Evolutionary conservation across 768 basidiomycete species (phyloP).

Genomic region (Suillus fuscotomentosus): DNA sequence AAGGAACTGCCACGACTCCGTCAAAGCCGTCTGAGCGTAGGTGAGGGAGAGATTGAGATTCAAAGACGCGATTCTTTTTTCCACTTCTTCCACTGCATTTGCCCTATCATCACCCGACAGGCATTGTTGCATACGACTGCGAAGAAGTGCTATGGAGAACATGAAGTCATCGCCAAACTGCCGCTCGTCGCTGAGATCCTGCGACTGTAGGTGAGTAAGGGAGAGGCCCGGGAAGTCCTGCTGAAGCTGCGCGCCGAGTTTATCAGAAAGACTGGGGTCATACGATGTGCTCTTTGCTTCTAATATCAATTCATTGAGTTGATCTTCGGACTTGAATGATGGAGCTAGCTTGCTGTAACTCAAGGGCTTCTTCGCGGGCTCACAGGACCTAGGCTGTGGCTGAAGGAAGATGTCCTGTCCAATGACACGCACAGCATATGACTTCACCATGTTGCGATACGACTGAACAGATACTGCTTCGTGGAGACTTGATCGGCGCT

Average conservation of each 20-base stretch:
- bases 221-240: constrained; percentile 56
- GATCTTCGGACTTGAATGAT: constrained; percentile 60
- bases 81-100: constrained; percentile 44
- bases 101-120: constrained; percentile 36
- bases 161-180: constrained; percentile 80
- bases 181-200: constrained; percentile 63
- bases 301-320: constrained; percentile 60
- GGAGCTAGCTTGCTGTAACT: constrained; percentile 60
- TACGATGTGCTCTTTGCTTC: constrained; percentile 74
- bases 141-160: constrained; percentile 62
- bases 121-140: constrained; percentile 52
- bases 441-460: constrained; percentile 69
- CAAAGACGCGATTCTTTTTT: constrained; percentile 65
- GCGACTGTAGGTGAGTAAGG: constrained; percentile 61
- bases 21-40: constrained; percentile 71
- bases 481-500: constrained; percentile 52
- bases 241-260: constrained; percentile 48
- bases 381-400: constrained; percentile 37
- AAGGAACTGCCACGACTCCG: constrained; percentile 77
- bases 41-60: constrained; percentile 87
- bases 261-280: constrained; percentile 69
- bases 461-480: constrained; percentile 61
- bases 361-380: constrained; percentile 45
- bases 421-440: constrained; percentile 72
- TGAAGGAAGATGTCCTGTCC: constrained; percentile 73